Evolutionary conservation across 305 asterid species (phyloP).

Genomic region (Nicotiana rustica): DNA sequence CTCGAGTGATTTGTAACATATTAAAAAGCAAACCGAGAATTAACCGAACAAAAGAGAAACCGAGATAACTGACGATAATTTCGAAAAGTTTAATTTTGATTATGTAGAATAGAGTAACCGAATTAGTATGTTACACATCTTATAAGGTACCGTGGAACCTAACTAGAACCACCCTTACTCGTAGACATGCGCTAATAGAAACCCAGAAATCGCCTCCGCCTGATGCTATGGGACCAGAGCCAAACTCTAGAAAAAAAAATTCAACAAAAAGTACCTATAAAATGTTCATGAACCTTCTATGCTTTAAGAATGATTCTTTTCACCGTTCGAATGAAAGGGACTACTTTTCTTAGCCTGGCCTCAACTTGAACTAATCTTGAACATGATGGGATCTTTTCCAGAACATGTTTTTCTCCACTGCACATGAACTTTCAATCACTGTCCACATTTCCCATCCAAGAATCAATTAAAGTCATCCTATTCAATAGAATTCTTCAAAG

Average conservation of each 20-base stretch:
- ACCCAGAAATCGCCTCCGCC: neutral
- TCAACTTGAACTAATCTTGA: neutral
- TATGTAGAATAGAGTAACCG: too few relatives aligned
- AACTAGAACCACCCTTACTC: too few relatives aligned
- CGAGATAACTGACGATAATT: too few relatives aligned
- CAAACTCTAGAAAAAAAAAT: neutral
- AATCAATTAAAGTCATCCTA: neutral
- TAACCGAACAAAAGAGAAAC: too few relatives aligned
- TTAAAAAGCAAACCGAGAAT: too few relatives aligned
- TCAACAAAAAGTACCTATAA: neutral
- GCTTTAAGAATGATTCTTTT: neutral
- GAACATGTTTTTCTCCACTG: neutral
- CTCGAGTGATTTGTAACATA: too few relatives aligned
- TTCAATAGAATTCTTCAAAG: constrained; percentile 36
- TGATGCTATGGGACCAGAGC: neutral
- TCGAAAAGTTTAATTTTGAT: too few relatives aligned
- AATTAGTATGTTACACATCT: too few relatives aligned
- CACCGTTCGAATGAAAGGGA: neutral
- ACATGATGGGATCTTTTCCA: constrained; percentile 5
- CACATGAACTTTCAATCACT: neutral
- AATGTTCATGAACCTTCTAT: neutral
- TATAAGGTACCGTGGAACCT: too few relatives aligned
- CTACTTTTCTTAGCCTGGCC: neutral
- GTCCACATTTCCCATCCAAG: constrained; percentile 11
- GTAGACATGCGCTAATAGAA: neutral